Percentiles rank a stretch among this genome's conserved stretches.
Evolutionary conservation across 176 grass and related monocot species (phyloP).

Genomic region (Zea luxurians): DNA sequence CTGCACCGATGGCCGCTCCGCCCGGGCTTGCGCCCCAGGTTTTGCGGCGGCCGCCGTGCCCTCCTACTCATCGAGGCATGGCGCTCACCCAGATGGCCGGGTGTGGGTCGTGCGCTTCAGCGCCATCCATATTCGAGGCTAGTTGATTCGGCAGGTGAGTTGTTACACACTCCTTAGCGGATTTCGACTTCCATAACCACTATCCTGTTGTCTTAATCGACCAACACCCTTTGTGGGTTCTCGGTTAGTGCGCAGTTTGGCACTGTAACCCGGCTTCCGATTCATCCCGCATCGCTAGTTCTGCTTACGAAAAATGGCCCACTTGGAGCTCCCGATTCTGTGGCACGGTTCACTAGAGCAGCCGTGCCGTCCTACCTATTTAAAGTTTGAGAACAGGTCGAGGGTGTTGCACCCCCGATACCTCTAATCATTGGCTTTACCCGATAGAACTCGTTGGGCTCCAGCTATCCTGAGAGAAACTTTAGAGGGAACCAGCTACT

Average conservation of each 20-base stretch:
- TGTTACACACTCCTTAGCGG: conserved; percentile 59
- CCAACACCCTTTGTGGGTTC: conserved; percentile 56
- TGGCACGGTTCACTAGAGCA: conserved; percentile 30
- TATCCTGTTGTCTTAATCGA: conserved; percentile 51
- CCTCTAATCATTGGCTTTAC: conserved; percentile 53
- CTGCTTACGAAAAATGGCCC: conserved; percentile 75
- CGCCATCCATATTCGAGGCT: conserved; percentile 70
- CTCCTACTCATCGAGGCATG: conserved; percentile 73
- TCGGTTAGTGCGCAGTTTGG: conserved; percentile 61
- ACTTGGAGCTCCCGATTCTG: conserved; percentile 62
- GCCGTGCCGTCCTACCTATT: conserved; percentile 41
- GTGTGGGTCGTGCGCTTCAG: conserved; percentile 65
- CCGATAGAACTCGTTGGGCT: conserved; percentile 31
- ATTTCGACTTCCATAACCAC: conserved; percentile 45
- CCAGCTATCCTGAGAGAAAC: conserved; percentile 77
- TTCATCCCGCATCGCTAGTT: conserved; percentile 75
- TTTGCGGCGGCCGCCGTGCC: conserved; percentile 63
- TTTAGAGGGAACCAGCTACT: conserved; percentile 86
- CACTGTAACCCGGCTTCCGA: conserved; percentile 61
- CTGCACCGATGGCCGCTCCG: too few relatives aligned
- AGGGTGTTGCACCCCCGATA: conserved; percentile 66
- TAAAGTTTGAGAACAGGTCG: conserved; percentile 53
- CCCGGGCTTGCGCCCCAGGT: too few relatives aligned
- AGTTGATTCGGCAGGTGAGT: conserved; percentile 67
- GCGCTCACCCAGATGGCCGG: conserved; percentile 30